Base-by-base conservation (phyloP, 208 protist species). In the Acanthamoeba divionensis region DNA sequence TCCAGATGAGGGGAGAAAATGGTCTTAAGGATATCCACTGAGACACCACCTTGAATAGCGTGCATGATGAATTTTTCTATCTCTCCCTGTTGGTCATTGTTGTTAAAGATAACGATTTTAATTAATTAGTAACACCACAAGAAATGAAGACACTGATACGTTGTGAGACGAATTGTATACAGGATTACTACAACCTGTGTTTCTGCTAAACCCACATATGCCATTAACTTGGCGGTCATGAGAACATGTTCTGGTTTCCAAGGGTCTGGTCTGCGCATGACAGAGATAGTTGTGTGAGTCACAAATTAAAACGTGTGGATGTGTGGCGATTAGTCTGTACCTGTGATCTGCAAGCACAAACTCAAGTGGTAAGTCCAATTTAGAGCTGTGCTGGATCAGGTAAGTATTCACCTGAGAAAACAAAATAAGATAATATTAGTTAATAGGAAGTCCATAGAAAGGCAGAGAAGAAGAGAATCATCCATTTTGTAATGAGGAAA, bases 141-240 rank as follows among this genome's bases (percentile, higher is more conserved):
- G n/a, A n/a, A n/a, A n/a, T n/a, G n/a, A n/a, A n/a, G n/a, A n/a
- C n/a, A n/a, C n/a, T n/a, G n/a, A n/a, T n/a, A n/a, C n/a, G n/a
- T n/a, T n/a, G n/a, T n/a, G n/a, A n/a, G n/a, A n/a, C n/a, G n/a
- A n/a, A n/a, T n/a, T n/a, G n/a, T n/a, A n/a, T n/a, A n/a, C n/a
- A n/a, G n/a, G n/a, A n/a, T 13, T 44, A 18, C 65, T 73, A 21
- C 8, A 21, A 73, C 65, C 65, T 77, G 75, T 0, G 75, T 63
- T 38, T 85, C 75, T 9, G 75, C 75, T 44, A 85, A 54, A 29
- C 75, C 75, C 18, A 85, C 50, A 38, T 85, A 85, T n/a, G 75
- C 75, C 75, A 85, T 85, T 38, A 85, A 15, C 75, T 85, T 85
- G 4, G 50, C 48, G 2, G 50, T 85, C 29, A 55, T 62, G 12